Evolutionary conservation across 495 filamentous ascomycete species (phyloP).

Genomic region (Oleoguttula mirabilis): DNA sequence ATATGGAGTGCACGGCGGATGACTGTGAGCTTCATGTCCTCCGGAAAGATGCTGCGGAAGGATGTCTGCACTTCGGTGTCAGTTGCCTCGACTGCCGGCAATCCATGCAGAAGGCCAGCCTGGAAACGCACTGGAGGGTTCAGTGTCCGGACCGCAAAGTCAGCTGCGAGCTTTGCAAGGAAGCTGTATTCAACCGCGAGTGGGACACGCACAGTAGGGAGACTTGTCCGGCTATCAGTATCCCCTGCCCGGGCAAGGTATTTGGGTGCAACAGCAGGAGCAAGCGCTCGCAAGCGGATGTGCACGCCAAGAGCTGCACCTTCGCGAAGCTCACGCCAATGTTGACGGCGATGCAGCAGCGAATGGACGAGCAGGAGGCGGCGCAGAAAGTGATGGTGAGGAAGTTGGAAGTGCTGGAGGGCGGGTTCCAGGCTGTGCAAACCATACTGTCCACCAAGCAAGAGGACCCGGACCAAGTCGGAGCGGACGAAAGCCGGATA

Average conservation of each 20-base stretch:
- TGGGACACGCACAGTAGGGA: conserved; percentile 39
- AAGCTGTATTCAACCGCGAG: conserved; percentile 36
- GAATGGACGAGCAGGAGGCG: conserved; percentile 44
- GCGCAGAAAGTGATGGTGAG: conserved; percentile 44
- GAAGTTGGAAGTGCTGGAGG: conserved; percentile 48
- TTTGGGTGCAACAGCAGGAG: conserved; percentile 45
- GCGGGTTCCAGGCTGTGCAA: conserved; percentile 39
- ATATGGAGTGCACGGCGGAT: conserved; percentile 47
- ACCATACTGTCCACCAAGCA: conserved; percentile 25
- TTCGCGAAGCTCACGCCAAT: conserved; percentile 49
- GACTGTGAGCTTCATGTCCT: conserved; percentile 33
- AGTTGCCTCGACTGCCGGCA: conserved; percentile 44
- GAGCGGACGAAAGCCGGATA: conserved; percentile 1
- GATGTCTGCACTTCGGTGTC: conserved; percentile 47
- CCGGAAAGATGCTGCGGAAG: conserved; percentile 41
- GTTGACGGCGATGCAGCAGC: conserved; percentile 44
- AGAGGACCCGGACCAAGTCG: background rate
- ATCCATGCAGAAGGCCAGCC: conserved; percentile 45
- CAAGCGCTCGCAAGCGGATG: conserved; percentile 37
- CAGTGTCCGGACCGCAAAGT: conserved; percentile 40
- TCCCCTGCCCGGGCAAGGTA: conserved; percentile 42
- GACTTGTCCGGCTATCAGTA: conserved; percentile 41
- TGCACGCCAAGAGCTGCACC: conserved; percentile 44
- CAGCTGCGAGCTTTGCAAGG: conserved; percentile 42
- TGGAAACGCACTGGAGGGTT: conserved; percentile 42